These are phyloP conservation scores for Fibroporia radiculosa DNA, from an alignment of 768 basidiomycete genomes.

Conservation along the genomic window DNA sequence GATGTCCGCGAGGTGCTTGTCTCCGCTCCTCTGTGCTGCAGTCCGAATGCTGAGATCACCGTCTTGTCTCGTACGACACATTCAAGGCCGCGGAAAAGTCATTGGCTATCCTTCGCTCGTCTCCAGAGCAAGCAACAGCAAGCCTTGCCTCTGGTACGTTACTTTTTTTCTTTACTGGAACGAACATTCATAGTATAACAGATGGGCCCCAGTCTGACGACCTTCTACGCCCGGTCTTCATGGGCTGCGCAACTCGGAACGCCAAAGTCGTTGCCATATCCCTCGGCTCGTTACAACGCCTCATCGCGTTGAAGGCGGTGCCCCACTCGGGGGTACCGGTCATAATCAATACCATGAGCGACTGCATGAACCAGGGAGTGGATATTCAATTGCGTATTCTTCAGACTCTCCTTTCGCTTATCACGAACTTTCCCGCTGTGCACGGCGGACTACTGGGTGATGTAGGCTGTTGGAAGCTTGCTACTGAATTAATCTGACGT, in stretches of 20 bases:
- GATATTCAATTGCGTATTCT: conserved; percentile 94
- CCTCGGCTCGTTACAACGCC: conserved; percentile 82
- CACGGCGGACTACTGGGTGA: conserved; percentile 77
- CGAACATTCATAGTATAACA: conserved; percentile 17
- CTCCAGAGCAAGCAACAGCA: conserved; percentile 70
- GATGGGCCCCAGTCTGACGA: conserved; percentile 77
- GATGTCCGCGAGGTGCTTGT: conserved; percentile 83
- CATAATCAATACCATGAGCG: conserved; percentile 78
- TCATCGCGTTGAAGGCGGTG: conserved; percentile 82
- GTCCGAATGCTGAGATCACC: background rate
- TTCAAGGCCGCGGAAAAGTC: conserved; percentile 90
- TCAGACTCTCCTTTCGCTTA: conserved; percentile 84
- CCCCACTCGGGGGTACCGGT: conserved; percentile 70
- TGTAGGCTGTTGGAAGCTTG: conserved; percentile 41
- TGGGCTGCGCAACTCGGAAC: conserved; percentile 90
- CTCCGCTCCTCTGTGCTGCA: conserved; percentile 1
- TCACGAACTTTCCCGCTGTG: conserved; percentile 80
- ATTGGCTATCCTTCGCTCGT: conserved; percentile 68
- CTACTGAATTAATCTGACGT: background rate
- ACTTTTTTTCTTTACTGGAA: background rate
- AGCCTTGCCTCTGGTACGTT: conserved; percentile 65
- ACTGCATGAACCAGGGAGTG: conserved; percentile 88
- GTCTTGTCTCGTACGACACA: background rate
- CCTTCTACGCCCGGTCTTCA: conserved; percentile 80
- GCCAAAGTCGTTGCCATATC: conserved; percentile 92